These are phyloP conservation scores for Chenopodium album DNA, from an alignment of 148 eudicot genomes.

Conservation along the genomic window DNA sequence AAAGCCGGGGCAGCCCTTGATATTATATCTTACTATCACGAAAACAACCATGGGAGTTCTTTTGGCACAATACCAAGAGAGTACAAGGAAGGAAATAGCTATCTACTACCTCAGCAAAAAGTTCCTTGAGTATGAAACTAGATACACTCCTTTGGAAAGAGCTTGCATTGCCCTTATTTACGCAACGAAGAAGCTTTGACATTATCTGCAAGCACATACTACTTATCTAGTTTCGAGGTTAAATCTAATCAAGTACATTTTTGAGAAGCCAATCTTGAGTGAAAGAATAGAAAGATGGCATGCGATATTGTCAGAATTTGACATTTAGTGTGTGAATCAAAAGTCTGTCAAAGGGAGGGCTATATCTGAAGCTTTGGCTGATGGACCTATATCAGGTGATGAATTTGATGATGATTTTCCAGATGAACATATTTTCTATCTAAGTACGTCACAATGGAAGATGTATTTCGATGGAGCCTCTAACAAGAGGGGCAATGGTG, in stretches of 20 bases:
- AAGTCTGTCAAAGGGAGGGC: too few relatives aligned
- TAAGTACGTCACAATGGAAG: background rate
- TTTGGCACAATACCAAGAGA: background rate
- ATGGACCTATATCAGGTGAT: background rate
- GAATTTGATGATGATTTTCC: background rate
- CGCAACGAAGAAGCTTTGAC: background rate
- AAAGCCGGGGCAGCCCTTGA: background rate
- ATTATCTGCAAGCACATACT: background rate
- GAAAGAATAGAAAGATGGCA: background rate
- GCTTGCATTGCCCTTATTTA: background rate
- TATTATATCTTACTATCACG: background rate
- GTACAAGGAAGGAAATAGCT: background rate
- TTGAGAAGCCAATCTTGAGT: background rate
- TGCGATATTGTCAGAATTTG: background rate
- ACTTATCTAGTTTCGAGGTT: background rate
- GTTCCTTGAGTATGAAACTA: background rate
- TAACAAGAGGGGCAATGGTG: background rate
- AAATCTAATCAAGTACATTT: background rate
- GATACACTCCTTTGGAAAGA: background rate
- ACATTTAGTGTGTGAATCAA: background rate
- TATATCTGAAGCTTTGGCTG: background rate
- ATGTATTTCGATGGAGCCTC: background rate
- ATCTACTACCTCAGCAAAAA: conserved; percentile 1
- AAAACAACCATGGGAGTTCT: background rate
- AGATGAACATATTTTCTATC: background rate